Evolutionary conservation across 2,329 filamentous ascomycete species (phyloP).

Genomic region (Onygena corvina): DNA sequence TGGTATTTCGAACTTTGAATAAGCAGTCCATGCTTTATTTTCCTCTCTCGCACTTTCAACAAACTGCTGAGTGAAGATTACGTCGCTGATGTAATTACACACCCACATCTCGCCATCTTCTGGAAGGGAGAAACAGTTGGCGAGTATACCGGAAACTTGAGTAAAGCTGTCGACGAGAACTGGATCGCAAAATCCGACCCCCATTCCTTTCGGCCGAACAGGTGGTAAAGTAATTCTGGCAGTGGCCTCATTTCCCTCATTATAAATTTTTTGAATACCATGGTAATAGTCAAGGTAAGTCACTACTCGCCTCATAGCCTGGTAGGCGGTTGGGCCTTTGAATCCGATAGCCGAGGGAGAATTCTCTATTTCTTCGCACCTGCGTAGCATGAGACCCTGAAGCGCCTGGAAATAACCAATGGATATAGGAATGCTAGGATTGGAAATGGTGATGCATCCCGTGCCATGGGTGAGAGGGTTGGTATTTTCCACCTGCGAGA

Average conservation of each 20-base stretch:
- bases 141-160: conserved; percentile 1
- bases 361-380: conserved; percentile 1
- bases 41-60: background rate
- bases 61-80: background rate
- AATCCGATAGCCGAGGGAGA: background rate
- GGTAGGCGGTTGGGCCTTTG: conserved; percentile 2
- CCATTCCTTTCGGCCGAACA: background rate
- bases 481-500: background rate
- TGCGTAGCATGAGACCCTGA: background rate
- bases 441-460: conserved; percentile 1
- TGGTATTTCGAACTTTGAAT: conserved; percentile 3
- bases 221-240: background rate
- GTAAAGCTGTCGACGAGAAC: conserved; percentile 4
- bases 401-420: background rate
- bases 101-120: conserved; percentile 7
- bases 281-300: conserved; percentile 5
- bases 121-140: background rate
- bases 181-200: background rate
- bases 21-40: background rate
- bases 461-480: background rate
- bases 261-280: conserved; percentile 6
- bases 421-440: background rate
- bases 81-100: background rate
- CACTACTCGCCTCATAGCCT: background rate
- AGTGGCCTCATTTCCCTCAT: background rate